Evolutionary conservation across 768 basidiomycete species (phyloP), one percentile per base, ranked within the genome.

Genomic region (Lactarius hengduanensis): DNA sequence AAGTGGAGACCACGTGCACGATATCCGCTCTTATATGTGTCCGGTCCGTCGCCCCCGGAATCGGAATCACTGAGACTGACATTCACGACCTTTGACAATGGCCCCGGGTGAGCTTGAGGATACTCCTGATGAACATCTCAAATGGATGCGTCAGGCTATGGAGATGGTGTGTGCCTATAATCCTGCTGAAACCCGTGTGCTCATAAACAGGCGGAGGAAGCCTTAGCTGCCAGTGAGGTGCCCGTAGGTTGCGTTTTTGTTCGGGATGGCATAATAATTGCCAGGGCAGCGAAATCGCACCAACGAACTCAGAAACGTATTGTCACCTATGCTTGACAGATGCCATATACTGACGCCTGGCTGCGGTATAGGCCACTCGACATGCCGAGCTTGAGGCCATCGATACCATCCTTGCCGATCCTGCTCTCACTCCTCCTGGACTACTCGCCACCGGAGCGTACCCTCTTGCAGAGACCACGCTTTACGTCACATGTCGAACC

Each of bases 401-500:
- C 71, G 94, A 97, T 74, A 81, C 82, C 72, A 93, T 99, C 70
- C 79, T 98, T 15, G 80, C 86, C 0, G 83, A 89, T 74, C 77
- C 78, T 61, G 61, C 72, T 18, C 82, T 90, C 69, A 89, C 90
- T 9, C 84, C 86, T 28, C 73, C 76, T 40, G 67, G 75, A n/a
- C 60, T 76, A 0, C 72, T 67, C 11, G 53, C 58, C 28, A 67
- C 53, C 11, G 66, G 66, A 16, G 58, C 75, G 54, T 86, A 91
- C 65, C 92, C 92, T 6, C 83, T 99, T 20, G 81, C 82, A 0
- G 81, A 85, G 11, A 96, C 93, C 26, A 91, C 86, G 2, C 85
- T 98, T 34, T 99, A 98, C 75, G 97, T 98, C 60, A 99, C 97
- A 5, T n/a, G 97, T 99, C 61, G 96, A 99, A 77, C 97, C 96